phyloP scores from a whole-genome alignment of 192 early-diverging fungal genomes.

The Rhizoclosmatium sp. region DNA sequence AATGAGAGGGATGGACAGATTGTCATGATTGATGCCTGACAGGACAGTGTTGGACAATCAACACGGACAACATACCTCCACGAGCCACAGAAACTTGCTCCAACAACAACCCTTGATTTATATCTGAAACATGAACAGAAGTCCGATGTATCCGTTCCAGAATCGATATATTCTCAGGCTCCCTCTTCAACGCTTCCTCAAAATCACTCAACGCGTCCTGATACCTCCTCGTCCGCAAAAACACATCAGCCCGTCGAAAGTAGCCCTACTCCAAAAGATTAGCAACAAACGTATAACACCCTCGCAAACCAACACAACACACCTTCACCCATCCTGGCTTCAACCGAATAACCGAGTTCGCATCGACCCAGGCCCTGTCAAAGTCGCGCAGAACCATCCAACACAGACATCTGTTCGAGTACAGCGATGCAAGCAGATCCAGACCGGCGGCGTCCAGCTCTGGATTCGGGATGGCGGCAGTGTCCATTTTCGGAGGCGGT shows the following conservation, averaged over 20 bases:
- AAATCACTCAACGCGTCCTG: constrained; percentile 40
- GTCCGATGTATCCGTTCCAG: constrained; percentile 20
- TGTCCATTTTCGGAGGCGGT: neutral
- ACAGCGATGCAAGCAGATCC: constrained; percentile 68
- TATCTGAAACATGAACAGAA: constrained; percentile 22
- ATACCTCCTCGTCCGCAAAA: constrained; percentile 31
- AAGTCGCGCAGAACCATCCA: constrained; percentile 63
- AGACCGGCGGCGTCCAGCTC: neutral
- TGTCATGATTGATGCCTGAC: constrained; percentile 24
- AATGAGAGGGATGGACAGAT: constrained; percentile 71
- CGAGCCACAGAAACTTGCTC: constrained; percentile 12
- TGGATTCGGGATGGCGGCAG: neutral
- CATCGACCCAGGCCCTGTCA: constrained; percentile 76
- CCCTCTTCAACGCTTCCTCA: constrained; percentile 40
- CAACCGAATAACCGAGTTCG: constrained; percentile 65
- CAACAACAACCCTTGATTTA: neutral
- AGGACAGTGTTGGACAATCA: neutral
- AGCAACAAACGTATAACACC: neutral
- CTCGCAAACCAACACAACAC: neutral
- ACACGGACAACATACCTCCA: constrained; percentile 5
- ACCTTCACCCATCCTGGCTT: constrained; percentile 55
- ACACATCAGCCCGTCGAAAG: constrained; percentile 50
- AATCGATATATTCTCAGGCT: constrained; percentile 23
- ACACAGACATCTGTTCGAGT: constrained; percentile 80
- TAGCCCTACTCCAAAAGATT: constrained; percentile 33